These are phyloP conservation scores for Ehretia macrophylla DNA, from an alignment of 257 asterid genomes.

Conservation along the genomic window DNA sequence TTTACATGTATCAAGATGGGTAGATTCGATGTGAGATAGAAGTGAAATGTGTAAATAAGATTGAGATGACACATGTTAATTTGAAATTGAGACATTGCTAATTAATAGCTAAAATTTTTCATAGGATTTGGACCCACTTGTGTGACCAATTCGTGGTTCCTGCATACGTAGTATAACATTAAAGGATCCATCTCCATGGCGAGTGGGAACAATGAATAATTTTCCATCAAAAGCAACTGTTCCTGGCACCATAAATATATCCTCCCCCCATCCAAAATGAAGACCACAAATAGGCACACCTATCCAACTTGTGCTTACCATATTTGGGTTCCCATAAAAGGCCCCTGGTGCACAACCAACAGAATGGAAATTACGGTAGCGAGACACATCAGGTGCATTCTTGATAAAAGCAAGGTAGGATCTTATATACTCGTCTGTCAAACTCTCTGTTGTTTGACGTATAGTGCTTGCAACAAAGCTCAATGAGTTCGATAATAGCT, in stretches of 20 bases:
- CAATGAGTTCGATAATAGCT: slow-evolving; percentile 10
- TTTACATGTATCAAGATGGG: too few species aligned
- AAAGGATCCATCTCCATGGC: slow-evolving; percentile 15
- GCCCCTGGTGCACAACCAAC: slow-evolving; percentile 14
- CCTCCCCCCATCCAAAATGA: slow-evolving; percentile 31
- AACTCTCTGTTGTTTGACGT: slow-evolving; percentile 1
- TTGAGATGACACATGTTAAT: too few species aligned
- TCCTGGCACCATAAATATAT: slow-evolving; percentile 20
- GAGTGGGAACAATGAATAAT: slow-evolving; percentile 10
- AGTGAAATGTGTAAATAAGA: too few species aligned
- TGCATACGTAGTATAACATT: slow-evolving; percentile 17
- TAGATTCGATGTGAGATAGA: too few species aligned
- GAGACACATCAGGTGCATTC: slow-evolving; percentile 7
- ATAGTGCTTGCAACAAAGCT: slow-evolving; percentile 16
- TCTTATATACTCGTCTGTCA: slow-evolving; percentile 17
- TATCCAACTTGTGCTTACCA: slow-evolving; percentile 21
- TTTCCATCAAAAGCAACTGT: slow-evolving; percentile 19
- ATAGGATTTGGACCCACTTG: too few species aligned
- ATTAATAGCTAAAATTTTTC: too few species aligned
- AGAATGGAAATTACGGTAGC: slow-evolving; percentile 4
- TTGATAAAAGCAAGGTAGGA: slow-evolving; percentile 8
- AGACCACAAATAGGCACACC: slow-evolving; percentile 7
- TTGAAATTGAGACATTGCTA: too few species aligned
- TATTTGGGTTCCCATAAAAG: slow-evolving; percentile 24
- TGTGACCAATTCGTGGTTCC: too few species aligned